Conservation (phyloP, 495 filamentous ascomycete species). For the Rhypophila decipiens region DNA sequence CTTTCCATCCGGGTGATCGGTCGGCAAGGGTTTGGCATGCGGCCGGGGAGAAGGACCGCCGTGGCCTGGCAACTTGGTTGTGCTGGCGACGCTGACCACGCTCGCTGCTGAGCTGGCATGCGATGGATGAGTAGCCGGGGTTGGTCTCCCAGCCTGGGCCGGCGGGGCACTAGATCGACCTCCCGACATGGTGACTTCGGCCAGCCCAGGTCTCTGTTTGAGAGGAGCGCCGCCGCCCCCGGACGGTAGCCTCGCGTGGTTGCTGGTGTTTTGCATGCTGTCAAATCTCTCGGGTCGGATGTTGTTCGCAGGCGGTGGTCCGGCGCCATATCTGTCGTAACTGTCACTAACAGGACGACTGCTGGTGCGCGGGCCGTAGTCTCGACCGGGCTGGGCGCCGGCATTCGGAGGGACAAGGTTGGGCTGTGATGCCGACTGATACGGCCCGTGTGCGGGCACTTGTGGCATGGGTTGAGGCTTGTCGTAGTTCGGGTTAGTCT, state of each 20-base stretch:
- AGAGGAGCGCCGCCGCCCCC: conserved; percentile 6
- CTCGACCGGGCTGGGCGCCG: conserved; percentile 13
- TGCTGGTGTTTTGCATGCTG: conserved; percentile 15
- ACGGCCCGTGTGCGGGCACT: conserved; percentile 22
- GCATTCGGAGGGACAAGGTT: background rate
- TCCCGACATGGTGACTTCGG: conserved; percentile 15
- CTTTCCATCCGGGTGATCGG: conserved; percentile 29
- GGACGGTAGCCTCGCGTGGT: conserved; percentile 9
- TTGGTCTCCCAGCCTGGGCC: conserved; percentile 11
- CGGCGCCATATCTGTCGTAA: conserved; percentile 14
- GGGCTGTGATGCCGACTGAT: conserved; percentile 9
- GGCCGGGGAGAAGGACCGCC: conserved; percentile 1
- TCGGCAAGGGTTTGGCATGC: background rate
- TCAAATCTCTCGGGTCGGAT: conserved; percentile 20
- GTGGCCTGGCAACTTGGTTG: conserved; percentile 12
- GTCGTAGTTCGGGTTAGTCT: conserved; percentile 25
- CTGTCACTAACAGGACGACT: conserved; percentile 23
- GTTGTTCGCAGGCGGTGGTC: conserved; percentile 7
- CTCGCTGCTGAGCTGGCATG: conserved; percentile 20
- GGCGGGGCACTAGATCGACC: conserved; percentile 28
- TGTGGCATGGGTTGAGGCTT: conserved; percentile 12
- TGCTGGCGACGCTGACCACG: conserved; percentile 13
- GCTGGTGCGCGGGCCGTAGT: conserved; percentile 17
- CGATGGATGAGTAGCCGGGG: conserved; percentile 18
- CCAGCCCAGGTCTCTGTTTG: conserved; percentile 17